These are phyloP conservation scores for Limonium bicolor DNA, from an alignment of 148 eudicot species.

Conservation along the genomic window DNA sequence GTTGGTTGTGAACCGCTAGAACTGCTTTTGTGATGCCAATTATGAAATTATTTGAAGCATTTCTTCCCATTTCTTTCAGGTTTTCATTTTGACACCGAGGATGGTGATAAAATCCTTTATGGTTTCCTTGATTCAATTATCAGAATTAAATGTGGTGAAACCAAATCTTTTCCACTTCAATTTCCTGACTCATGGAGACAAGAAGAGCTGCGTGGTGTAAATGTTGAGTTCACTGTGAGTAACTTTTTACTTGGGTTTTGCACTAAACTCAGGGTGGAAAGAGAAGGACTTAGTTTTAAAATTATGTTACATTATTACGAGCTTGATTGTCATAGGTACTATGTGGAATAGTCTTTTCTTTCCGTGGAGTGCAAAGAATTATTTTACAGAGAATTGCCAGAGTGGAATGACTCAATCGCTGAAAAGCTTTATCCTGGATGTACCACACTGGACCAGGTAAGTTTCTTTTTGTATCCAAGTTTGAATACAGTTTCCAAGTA, in stretches of 20 bases:
- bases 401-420: slow-evolving; percentile 64
- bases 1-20: too few relatives aligned
- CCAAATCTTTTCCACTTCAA: slow-evolving; percentile 66
- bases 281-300: too few relatives aligned
- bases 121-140: slow-evolving; percentile 75
- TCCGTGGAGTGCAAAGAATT: slow-evolving; percentile 84
- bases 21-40: too few relatives aligned
- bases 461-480: slow-evolving; percentile 7
- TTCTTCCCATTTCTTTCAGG: slow-evolving; percentile 60
- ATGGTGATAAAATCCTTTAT: slow-evolving; percentile 69
- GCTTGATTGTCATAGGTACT: not conserved
- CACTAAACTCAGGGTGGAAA: too few relatives aligned
- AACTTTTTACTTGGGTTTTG: too few relatives aligned
- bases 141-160: slow-evolving; percentile 82
- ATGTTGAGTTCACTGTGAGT: slow-evolving; percentile 85
- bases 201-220: slow-evolving; percentile 86
- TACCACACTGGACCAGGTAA: slow-evolving; percentile 61
- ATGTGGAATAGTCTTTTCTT: not conserved
- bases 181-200: slow-evolving; percentile 96
- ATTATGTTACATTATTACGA: too few relatives aligned
- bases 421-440: slow-evolving; percentile 77
- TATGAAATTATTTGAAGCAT: too few relatives aligned
- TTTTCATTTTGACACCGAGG: slow-evolving; percentile 88
- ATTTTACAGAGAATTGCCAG: slow-evolving; percentile 80
- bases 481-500: too few relatives aligned